Evolutionary conservation across 768 basidiomycete species (phyloP).

Genomic region (Gelatoporia subvermispora): DNA sequence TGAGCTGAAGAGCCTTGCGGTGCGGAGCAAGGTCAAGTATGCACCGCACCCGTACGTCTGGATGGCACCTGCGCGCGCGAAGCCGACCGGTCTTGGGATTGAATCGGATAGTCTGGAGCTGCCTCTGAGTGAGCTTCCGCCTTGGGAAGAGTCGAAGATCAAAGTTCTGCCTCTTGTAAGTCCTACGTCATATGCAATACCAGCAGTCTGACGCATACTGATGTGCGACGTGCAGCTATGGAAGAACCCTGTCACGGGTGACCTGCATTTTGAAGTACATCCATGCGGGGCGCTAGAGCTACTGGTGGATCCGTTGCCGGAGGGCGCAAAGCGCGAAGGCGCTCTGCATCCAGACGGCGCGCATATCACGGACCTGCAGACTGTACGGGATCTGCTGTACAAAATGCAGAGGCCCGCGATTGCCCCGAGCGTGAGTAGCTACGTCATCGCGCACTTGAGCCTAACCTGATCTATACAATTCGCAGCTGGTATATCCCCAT

Average conservation of each 20-base stretch:
- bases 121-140: slow-evolving; percentile 59
- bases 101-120: slow-evolving; percentile 74
- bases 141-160: slow-evolving; percentile 75
- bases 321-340: slow-evolving; percentile 47
- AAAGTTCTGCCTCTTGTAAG: slow-evolving; percentile 66
- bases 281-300: slow-evolving; percentile 71
- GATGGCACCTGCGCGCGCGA: slow-evolving; percentile 76
- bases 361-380: slow-evolving; percentile 64
- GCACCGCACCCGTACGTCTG: slow-evolving; percentile 87
- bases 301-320: slow-evolving; percentile 68
- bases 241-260: slow-evolving; percentile 87
- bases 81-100: slow-evolving; percentile 79
- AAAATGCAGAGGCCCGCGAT: slow-evolving; percentile 88
- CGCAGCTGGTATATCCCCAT: slow-evolving; percentile 78
- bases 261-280: slow-evolving; percentile 87
- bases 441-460: neutral
- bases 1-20: slow-evolving; percentile 74
- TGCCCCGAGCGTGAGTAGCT: slow-evolving; percentile 55
- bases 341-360: slow-evolving; percentile 83
- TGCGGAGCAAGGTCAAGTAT: slow-evolving; percentile 70
- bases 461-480: neutral
- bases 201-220: neutral
- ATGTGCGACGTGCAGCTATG: slow-evolving; percentile 49
- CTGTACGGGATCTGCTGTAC: slow-evolving; percentile 73
- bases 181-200: neutral